Evolutionary conservation across 352 stramenopile species (phyloP), one percentile per base, ranked within the genome.

Genomic region (Lagenidium sp.): DNA sequence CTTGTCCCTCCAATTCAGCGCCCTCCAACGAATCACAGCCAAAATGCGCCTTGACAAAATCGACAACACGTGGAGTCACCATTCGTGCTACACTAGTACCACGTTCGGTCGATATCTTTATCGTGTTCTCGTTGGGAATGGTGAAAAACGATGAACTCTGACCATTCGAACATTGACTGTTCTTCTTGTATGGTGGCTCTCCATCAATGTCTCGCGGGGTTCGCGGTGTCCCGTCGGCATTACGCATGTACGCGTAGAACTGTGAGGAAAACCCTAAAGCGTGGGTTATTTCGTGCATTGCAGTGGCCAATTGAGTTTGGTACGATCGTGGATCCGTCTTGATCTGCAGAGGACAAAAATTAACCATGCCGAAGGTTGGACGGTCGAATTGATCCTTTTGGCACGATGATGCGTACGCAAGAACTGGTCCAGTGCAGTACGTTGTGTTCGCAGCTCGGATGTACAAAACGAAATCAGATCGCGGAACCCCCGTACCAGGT

Each of bases 371-470:
- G 44, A 92, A 88, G 12, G 73, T 91, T 8, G 77, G 79, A 4
- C 77, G 74, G 45, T 94, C 82, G 44, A 72, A 87, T 40, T 92
- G 77, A 47, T 94, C 79, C 34, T 85, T 87, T 46, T 89, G 82
- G 45, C 82, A 94, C 0, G 79, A 83, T 0, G 69, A 70, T 0
- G 82, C 79, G 49, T 89, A 94, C 8, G 77, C 82, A 0, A 94
- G 49, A 12, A 81, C 77, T 0, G 60, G 57, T 7, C 44, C 45
- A 0, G 46, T 32, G 16, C 80, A 92, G 54, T 80, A 82, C 5
- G 37, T 47, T 0, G 80, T 81, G 4, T 49, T 57, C 0, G 54
- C 57, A 0, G 77, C 68, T 4, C 75, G 74, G 21, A 92, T 44
- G 47, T 90, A 90, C 1, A 92, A 53, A 36, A 88, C 15, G 35